These are phyloP conservation scores for Pelargonium fulgidum DNA, from an alignment of 441 rosid species.

Conservation along the genomic window DNA sequence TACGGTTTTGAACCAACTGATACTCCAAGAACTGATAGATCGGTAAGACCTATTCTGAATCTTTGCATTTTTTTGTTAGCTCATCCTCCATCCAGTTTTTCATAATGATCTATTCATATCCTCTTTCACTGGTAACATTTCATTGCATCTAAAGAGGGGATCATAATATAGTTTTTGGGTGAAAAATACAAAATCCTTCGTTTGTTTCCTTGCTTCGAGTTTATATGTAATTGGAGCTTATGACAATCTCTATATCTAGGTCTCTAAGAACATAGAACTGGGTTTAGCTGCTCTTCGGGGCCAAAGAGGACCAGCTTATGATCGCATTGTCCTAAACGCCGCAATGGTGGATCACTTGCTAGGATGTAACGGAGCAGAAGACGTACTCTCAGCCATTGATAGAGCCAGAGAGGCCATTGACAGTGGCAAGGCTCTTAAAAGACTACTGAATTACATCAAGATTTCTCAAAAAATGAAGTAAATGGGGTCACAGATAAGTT, in stretches of 20 bases:
- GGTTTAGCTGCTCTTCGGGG: conserved; percentile 80
- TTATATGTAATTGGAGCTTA: not conserved
- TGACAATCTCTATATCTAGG: conserved; percentile 28
- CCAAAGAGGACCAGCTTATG: conserved; percentile 76
- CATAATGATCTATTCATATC: conserved; percentile 1
- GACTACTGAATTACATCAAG: conserved; percentile 65
- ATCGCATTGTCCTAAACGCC: conserved; percentile 77
- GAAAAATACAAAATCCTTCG: not conserved
- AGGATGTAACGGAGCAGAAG: conserved; percentile 82
- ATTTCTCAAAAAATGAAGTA: conserved; percentile 49
- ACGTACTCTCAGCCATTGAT: conserved; percentile 54
- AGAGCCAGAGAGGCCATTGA: conserved; percentile 93
- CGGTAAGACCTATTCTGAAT: conserved; percentile 37
- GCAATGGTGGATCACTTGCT: conserved; percentile 85
- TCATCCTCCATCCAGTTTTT: not conserved
- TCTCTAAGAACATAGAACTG: conserved; percentile 79
- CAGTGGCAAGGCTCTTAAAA: conserved; percentile 74
- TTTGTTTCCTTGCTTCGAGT: not conserved
- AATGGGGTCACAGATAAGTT: conserved; percentile 4
- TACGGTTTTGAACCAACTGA: conserved; percentile 83
- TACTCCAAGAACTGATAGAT: conserved; percentile 90
- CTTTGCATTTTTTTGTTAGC: conserved; percentile 4
- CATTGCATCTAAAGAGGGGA: not conserved
- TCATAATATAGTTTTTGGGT: not conserved
- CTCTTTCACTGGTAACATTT: not conserved